A percentile compares a stretch with the other conserved stretches of the same genome.
These are phyloP conservation scores for Barnettozyma vustinii DNA, from an alignment of 805 yeast genomes.

Conservation along the genomic window DNA sequence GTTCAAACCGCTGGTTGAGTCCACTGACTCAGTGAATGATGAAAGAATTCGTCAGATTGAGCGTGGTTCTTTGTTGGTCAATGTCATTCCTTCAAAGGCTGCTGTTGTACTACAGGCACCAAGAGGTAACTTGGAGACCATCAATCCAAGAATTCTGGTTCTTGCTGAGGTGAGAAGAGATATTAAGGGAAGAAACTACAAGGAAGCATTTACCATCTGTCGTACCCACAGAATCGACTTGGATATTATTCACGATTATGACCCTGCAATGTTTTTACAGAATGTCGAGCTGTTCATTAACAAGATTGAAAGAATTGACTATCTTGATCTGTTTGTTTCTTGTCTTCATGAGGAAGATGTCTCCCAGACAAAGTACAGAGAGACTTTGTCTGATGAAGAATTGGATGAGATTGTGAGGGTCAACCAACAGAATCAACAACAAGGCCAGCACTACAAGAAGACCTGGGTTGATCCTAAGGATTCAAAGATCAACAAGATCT, in stretches of 20 bases:
- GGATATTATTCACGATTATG: constrained; percentile 85
- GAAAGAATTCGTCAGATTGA: constrained; percentile 88
- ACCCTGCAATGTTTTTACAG: constrained; percentile 59
- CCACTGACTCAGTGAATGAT: constrained; percentile 42
- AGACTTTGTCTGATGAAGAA: constrained; percentile 43
- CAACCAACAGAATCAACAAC: constrained; percentile 28
- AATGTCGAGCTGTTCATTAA: constrained; percentile 64
- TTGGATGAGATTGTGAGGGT: constrained; percentile 27
- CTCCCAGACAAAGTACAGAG: constrained; percentile 71
- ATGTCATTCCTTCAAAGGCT: constrained; percentile 75
- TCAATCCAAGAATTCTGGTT: constrained; percentile 89
- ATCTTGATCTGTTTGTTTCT: constrained; percentile 81
- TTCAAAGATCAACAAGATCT: constrained; percentile 70
- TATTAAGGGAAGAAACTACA: constrained; percentile 53
- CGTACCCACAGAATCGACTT: constrained; percentile 88
- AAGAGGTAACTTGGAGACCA: constrained; percentile 92
- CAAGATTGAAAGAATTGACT: constrained; percentile 67
- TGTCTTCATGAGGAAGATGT: constrained; percentile 86
- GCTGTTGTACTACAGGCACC: constrained; percentile 89
- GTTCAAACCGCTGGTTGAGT: constrained; percentile 35
- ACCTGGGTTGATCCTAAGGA: constrained; percentile 32
- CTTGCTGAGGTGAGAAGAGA: constrained; percentile 71
- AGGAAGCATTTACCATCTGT: constrained; percentile 75
- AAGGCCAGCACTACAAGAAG: constrained; percentile 30
- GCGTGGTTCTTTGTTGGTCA: constrained; percentile 81